Conservation (phyloP, 495 filamentous ascomycete genomes). For the Daldinia concentrica region DNA sequence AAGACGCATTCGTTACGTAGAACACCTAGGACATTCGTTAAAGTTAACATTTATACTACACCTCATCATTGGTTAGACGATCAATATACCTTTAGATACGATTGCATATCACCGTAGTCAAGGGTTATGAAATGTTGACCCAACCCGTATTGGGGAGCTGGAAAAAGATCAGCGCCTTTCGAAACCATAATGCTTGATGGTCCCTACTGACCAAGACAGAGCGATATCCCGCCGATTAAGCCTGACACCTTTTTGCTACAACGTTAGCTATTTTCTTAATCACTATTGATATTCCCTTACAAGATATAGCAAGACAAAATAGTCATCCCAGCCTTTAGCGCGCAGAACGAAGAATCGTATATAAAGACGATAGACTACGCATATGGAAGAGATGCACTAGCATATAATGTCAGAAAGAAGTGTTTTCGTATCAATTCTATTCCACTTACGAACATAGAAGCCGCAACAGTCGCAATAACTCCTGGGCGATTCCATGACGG, state of each 20-base stretch:
- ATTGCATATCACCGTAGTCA: conserved; percentile 1
- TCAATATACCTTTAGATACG: conserved; percentile 29
- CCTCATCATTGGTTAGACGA: background rate
- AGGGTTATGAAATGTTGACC: conserved; percentile 23
- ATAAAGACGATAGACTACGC: conserved; percentile 43
- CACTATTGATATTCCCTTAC: conserved; percentile 14
- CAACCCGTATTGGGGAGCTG: conserved; percentile 25
- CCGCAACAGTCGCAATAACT: conserved; percentile 11
- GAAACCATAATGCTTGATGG: background rate
- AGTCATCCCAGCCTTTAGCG: conserved; percentile 44
- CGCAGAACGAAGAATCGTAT: conserved; percentile 42
- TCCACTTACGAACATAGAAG: conserved; percentile 25
- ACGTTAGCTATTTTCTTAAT: background rate
- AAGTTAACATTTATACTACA: background rate
- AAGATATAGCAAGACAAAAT: conserved; percentile 46
- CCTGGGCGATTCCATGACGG: conserved; percentile 42
- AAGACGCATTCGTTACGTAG: conserved; percentile 37
- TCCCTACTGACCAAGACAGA: conserved; percentile 39
- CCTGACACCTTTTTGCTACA: conserved; percentile 33
- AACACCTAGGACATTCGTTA: conserved; percentile 25
- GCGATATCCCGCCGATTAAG: conserved; percentile 36
- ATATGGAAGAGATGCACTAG: conserved; percentile 46
- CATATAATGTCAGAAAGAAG: conserved; percentile 16
- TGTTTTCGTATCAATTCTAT: no score
- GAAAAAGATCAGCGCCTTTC: background rate